Evolutionary conservation across 805 yeast species (phyloP), one percentile per base, ranked within the genome.

Genomic region (Zygosaccharomyces lentus): DNA sequence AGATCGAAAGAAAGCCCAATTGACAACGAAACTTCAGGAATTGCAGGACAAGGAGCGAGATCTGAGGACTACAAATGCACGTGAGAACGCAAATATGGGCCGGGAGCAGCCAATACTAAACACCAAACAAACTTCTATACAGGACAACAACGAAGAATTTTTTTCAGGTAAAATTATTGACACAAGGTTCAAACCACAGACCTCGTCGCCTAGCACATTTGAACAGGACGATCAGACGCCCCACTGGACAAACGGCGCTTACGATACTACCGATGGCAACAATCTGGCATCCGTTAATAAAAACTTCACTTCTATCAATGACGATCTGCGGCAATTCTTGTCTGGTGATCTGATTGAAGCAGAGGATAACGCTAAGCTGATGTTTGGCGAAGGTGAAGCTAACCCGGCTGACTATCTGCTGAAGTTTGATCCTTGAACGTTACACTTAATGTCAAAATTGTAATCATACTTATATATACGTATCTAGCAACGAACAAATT

Each of bases 1-100:
- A 61, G 78, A 76, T 34, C 61, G 63, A 19, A 68, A 81, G 48
- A 65, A 74, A 44, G 62, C 54, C 1, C 68, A 71, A 16, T 61
- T 84, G 26, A 57, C 67, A 15, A 46, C 58, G 1, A 70, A 70
- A 46, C 69, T 76, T 9, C 51, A 59, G 12, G 70, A 71, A 47
- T 41, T 71, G 35, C 65, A 66, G 30, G 54, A 57, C 19, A 47
- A 52, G 35, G 44, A 47, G 31, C 21, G 30, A 23, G 16, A 15
- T 15, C 12, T 26, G 19, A 42, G 31, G 17, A 40, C 35, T 6
- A 13, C 32, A 12, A 2, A 13, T n/a, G 9, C n/a, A 7, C 32
- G 32, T n/a, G 32, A 12, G 13, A 25, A 29, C 16, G 12, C 10
- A 29, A 15, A 2, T 21, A 37, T 56, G 15, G 15, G 3, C 32